Conservation (phyloP, 805 yeast genomes). For the Torulaspora gathmanii region DNA sequence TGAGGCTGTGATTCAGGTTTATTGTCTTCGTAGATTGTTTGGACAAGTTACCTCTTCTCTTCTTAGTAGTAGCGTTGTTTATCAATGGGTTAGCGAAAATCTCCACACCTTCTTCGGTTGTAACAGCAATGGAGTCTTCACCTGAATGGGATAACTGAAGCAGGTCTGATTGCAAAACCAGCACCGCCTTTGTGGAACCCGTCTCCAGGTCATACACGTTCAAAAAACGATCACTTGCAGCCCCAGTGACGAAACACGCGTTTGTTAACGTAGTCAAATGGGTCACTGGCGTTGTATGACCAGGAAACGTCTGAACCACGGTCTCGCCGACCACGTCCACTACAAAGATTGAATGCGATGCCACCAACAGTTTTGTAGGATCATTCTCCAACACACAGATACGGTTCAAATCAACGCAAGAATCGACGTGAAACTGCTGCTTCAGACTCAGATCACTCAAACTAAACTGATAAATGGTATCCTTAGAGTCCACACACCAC, state of each 20-base stretch:
- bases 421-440: slow-evolving; percentile 41
- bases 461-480: slow-evolving; percentile 61
- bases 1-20: neutral
- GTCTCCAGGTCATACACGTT: slow-evolving; percentile 50
- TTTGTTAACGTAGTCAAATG: slow-evolving; percentile 38
- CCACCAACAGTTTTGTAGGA: slow-evolving; percentile 47
- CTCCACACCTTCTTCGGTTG: slow-evolving; percentile 80
- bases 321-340: slow-evolving; percentile 41
- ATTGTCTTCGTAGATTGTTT: slow-evolving; percentile 47
- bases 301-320: slow-evolving; percentile 57
- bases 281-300: slow-evolving; percentile 67
- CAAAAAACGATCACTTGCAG: slow-evolving; percentile 75
- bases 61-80: slow-evolving; percentile 22
- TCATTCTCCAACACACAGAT: slow-evolving; percentile 24
- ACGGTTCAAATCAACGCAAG: slow-evolving; percentile 32
- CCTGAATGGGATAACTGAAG: slow-evolving; percentile 39
- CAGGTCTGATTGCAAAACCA: slow-evolving; percentile 67
- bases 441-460: slow-evolving; percentile 40
- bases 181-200: slow-evolving; percentile 47
- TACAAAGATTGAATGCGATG: slow-evolving; percentile 62
- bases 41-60: slow-evolving; percentile 50
- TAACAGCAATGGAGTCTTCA: slow-evolving; percentile 36
- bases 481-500: slow-evolving; percentile 60
- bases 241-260: slow-evolving; percentile 59
- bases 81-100: slow-evolving; percentile 57